Evolutionary conservation across 371 early-diverging fungal genomes (phyloP).

Genomic region (Gilbertella persicaria): DNA sequence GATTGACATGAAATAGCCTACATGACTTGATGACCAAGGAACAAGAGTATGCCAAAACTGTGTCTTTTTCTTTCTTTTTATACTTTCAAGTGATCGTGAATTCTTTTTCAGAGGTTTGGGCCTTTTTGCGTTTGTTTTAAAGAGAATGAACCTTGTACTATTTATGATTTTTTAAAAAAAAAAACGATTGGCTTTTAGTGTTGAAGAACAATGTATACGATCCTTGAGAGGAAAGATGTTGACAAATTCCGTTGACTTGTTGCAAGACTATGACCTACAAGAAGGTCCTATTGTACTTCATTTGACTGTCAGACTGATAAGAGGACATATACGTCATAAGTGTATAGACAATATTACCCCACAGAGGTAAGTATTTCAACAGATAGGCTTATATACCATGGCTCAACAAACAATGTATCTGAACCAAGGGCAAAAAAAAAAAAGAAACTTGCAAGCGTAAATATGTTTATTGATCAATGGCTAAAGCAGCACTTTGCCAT

Average conservation of each 20-base stretch:
- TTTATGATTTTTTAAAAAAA: constrained; percentile 18
- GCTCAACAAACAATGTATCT: not conserved
- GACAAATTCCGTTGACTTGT: constrained; percentile 15
- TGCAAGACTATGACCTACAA: constrained; percentile 5
- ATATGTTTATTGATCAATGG: constrained; percentile 5
- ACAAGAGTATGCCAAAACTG: too few relatives aligned
- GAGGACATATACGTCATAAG: constrained; percentile 9
- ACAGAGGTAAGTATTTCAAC: not conserved
- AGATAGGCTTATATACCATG: not conserved
- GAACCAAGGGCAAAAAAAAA: constrained; percentile 1
- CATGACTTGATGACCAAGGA: too few relatives aligned
- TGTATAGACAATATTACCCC: not conserved
- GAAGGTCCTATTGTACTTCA: constrained; percentile 21
- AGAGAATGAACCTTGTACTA: constrained; percentile 7
- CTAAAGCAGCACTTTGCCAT: constrained; percentile 33
- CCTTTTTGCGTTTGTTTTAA: constrained; percentile 21
- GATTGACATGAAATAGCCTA: too few relatives aligned
- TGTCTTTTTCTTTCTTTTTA: too few relatives aligned
- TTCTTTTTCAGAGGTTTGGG: constrained; percentile 25
- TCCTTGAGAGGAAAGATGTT: constrained; percentile 21
- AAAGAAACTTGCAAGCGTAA: constrained; percentile 8
- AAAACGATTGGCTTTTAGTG: constrained; percentile 9
- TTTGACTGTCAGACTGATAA: constrained; percentile 17
- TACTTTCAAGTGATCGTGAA: constrained; percentile 26
- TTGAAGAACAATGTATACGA: constrained; percentile 20